phyloP scores from a whole-genome alignment of 1,139 yeast genomes.

The Geotrichum histeridarum region DNA sequence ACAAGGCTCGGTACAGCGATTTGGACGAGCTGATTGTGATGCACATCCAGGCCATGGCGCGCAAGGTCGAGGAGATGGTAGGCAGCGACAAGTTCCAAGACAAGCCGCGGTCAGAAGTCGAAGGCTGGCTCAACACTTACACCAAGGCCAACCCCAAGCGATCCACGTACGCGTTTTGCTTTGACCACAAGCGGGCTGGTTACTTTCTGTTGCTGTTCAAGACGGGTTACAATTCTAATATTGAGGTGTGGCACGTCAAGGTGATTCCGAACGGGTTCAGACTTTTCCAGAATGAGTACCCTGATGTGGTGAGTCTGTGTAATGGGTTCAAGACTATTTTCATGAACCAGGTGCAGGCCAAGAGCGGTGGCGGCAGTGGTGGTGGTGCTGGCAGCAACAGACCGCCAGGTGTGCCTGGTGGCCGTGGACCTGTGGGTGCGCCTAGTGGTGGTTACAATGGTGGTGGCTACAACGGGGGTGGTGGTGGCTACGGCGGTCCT shows the following conservation, averaged over 20 bases:
- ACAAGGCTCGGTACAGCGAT: slow-evolving; percentile 66
- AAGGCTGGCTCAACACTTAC: slow-evolving; percentile 82
- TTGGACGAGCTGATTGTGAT: slow-evolving; percentile 88
- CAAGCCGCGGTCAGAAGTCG: slow-evolving; percentile 75
- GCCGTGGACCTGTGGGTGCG: background rate
- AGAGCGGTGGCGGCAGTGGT: background rate
- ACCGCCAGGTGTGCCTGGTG: background rate
- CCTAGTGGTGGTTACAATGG: slow-evolving; percentile 7
- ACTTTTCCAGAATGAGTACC: slow-evolving; percentile 72
- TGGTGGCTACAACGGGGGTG: background rate
- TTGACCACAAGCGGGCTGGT: slow-evolving; percentile 88
- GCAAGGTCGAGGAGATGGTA: slow-evolving; percentile 78
- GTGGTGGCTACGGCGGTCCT: background rate
- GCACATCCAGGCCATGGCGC: slow-evolving; percentile 80
- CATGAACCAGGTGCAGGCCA: slow-evolving; percentile 19
- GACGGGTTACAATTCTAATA: slow-evolving; percentile 62
- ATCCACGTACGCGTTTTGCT: slow-evolving; percentile 87
- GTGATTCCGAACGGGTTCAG: slow-evolving; percentile 83
- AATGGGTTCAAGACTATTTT: slow-evolving; percentile 79
- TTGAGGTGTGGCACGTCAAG: slow-evolving; percentile 84
- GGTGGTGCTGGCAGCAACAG: slow-evolving; percentile 1
- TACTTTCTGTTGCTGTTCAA: slow-evolving; percentile 85
- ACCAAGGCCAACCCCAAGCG: slow-evolving; percentile 87
- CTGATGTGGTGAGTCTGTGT: slow-evolving; percentile 80
- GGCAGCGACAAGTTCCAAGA: slow-evolving; percentile 83